These are phyloP conservation scores for Metschnikowia lochheadii DNA, from an alignment of 805 yeast genomes.

Conservation along the genomic window DNA sequence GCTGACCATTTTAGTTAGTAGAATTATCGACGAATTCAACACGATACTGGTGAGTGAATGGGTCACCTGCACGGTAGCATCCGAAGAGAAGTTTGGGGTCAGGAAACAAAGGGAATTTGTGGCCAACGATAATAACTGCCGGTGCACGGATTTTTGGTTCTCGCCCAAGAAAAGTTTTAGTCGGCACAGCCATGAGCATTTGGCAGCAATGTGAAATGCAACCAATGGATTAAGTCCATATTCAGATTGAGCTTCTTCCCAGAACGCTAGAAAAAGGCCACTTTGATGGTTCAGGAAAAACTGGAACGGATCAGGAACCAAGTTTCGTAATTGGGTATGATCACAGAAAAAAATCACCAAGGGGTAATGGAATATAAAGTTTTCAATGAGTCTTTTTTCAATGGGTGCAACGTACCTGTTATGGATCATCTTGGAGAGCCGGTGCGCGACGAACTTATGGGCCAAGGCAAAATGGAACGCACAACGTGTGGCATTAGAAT, in stretches of 20 bases:
- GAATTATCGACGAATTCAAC: conserved; percentile 9
- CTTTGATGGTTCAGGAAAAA: conserved; percentile 8
- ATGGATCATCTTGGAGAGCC: conserved; percentile 1
- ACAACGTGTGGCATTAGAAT: conserved; percentile 14
- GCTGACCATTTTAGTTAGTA: conserved; percentile 9
- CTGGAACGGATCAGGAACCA: conserved; percentile 14
- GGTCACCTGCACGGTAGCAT: conserved; percentile 6
- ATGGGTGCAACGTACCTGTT: background rate
- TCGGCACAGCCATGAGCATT: conserved; percentile 18
- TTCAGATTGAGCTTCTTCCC: conserved; percentile 5
- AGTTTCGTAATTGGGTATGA: conserved; percentile 6
- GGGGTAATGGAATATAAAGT: conserved; percentile 16
- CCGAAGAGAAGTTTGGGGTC: background rate
- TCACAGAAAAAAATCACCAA: conserved; percentile 15
- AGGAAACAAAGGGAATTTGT: conserved; percentile 6
- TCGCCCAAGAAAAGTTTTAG: conserved; percentile 8
- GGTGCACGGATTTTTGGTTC: background rate
- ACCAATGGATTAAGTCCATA: conserved; percentile 10
- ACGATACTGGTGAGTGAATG: conserved; percentile 11
- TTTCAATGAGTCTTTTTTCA: conserved; percentile 14
- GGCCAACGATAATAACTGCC: conserved; percentile 7
- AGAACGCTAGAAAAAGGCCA: conserved; percentile 5
- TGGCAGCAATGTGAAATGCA: conserved; percentile 17
- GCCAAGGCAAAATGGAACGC: conserved; percentile 17
- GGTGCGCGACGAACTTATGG: conserved; percentile 3